Conservation (phyloP, 139 green algal species). For the Yamagishiella unicocca region DNA sequence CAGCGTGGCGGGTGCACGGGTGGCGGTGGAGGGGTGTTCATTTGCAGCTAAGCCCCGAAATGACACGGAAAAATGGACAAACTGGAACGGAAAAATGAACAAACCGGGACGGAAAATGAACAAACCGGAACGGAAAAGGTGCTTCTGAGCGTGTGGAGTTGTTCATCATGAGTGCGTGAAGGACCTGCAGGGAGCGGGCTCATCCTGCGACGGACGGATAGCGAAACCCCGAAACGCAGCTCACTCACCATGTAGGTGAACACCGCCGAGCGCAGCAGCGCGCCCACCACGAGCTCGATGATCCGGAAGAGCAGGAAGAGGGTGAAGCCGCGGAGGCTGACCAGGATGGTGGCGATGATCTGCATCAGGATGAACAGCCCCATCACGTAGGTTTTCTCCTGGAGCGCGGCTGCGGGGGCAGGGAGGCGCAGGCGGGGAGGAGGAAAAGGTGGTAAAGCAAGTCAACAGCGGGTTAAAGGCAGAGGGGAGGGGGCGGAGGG, state of each 20-base stretch:
- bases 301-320: conserved; percentile 16
- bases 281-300: not conserved
- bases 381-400: conserved; percentile 17
- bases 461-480: not conserved
- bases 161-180: no score
- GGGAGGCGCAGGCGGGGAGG: not conserved
- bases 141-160: no score
- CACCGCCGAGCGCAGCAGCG: not conserved
- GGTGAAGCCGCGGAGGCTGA: conserved; percentile 21
- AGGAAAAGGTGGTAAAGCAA: not conserved
- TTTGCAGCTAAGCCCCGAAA: not conserved
- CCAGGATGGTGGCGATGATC: conserved; percentile 1
- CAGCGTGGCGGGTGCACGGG: not conserved
- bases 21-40: not conserved
- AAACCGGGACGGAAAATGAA: no score
- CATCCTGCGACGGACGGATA: no score
- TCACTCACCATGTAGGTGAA: conserved; percentile 8
- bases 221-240: no score
- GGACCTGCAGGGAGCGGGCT: no score
- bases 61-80: not conserved
- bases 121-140: no score
- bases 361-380: conserved; percentile 9
- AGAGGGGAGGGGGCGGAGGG: not conserved
- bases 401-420: not conserved
- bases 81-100: no score